A percentile compares a stretch with the other conserved stretches of the same genome.
phyloP scores from a whole-genome alignment of 257 asterid genomes.

The Salvia hispanica region DNA sequence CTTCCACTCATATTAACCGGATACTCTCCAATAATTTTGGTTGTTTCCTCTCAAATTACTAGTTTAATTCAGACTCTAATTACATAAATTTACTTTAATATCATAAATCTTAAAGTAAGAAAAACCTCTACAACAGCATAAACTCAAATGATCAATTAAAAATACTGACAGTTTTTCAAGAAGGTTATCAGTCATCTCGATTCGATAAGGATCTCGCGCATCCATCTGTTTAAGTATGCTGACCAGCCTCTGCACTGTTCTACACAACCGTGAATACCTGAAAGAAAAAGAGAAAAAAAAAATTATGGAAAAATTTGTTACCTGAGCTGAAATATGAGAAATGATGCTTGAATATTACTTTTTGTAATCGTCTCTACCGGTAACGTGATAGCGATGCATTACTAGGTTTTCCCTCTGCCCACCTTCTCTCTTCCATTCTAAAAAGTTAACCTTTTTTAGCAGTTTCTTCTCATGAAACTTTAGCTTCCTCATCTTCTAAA shows the following conservation, averaged over 20 bases:
- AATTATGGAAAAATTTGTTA: background rate
- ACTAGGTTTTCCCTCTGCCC: slow-evolving; percentile 79
- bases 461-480: slow-evolving; percentile 83
- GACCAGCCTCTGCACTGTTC: slow-evolving; percentile 83
- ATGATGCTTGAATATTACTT: slow-evolving; percentile 40
- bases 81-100: background rate
- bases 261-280: slow-evolving; percentile 85
- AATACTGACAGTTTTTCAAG: slow-evolving; percentile 82
- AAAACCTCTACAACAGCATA: background rate
- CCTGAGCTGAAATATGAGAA: background rate
- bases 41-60: background rate
- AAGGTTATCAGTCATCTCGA: slow-evolving; percentile 87
- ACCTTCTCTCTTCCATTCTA: slow-evolving; percentile 93
- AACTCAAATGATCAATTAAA: background rate
- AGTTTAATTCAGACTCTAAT: background rate
- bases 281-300: slow-evolving; percentile 5
- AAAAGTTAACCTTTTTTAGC: slow-evolving; percentile 71
- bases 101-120: background rate
- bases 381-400: slow-evolving; percentile 77
- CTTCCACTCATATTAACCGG: background rate
- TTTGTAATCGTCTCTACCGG: slow-evolving; percentile 89
- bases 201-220: slow-evolving; percentile 74
- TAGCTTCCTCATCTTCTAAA: slow-evolving; percentile 81
- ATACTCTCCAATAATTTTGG: background rate
- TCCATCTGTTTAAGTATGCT: slow-evolving; percentile 90